phyloP scores from a whole-genome alignment of 192 early-diverging fungal genomes.

The Phlyctochytrium bullatum region DNA sequence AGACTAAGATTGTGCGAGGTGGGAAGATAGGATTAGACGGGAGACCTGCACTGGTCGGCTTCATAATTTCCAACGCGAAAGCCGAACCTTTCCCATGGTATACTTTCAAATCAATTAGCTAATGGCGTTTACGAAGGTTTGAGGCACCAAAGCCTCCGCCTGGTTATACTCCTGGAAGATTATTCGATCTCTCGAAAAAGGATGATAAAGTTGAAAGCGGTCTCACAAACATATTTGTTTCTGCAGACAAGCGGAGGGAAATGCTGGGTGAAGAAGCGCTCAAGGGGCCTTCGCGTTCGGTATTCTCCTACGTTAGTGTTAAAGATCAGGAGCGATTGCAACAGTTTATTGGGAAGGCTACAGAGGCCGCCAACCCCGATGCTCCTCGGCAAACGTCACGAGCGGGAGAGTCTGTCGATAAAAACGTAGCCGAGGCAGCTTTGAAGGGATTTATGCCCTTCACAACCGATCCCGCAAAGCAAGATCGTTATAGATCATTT shows the following conservation, averaged over 20 bases:
- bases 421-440: constrained; percentile 63
- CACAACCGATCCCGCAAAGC: constrained; percentile 64
- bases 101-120: too few species aligned
- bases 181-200: constrained; percentile 12
- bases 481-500: constrained; percentile 69
- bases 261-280: constrained; percentile 72
- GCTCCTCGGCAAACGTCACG: too few species aligned
- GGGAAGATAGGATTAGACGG: constrained; percentile 53
- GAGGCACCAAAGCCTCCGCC: constrained; percentile 37
- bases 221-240: too few species aligned
- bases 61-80: too few species aligned
- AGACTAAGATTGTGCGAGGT: too few species aligned
- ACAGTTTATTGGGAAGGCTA: constrained; percentile 34
- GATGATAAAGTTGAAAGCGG: constrained; percentile 6
- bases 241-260: constrained; percentile 55
- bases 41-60: constrained; percentile 50
- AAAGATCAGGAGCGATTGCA: constrained; percentile 67
- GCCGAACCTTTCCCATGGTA: too few species aligned
- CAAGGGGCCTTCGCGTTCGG: constrained; percentile 59
- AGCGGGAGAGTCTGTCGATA: constrained; percentile 48
- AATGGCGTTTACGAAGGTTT: constrained; percentile 30
- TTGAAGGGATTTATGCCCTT: constrained; percentile 82
- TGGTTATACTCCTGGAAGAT: constrained; percentile 34
- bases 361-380: neutral
- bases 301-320: constrained; percentile 68